Evolutionary conservation across 805 yeast genomes (phyloP).

Genomic region (Teunomyces kruisii): DNA sequence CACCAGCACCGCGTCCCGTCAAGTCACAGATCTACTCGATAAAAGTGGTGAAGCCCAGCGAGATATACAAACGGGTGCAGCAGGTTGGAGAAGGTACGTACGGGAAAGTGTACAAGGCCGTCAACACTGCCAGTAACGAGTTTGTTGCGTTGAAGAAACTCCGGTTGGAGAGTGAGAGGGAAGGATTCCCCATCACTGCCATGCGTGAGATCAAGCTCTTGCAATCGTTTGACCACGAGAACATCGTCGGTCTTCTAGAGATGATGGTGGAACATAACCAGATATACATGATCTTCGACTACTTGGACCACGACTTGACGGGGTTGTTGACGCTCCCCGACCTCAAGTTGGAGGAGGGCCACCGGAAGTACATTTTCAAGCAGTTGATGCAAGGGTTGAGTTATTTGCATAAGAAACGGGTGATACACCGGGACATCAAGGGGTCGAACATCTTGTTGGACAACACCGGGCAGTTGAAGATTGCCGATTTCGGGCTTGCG

Average conservation of each 20-base stretch:
- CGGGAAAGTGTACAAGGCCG: slow-evolving; percentile 92
- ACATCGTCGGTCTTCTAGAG: slow-evolving; percentile 79
- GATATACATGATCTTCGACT: slow-evolving; percentile 88
- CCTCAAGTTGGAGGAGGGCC: slow-evolving; percentile 58
- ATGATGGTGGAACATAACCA: slow-evolving; percentile 81
- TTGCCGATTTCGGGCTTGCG: slow-evolving; percentile 84
- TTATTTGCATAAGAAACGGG: slow-evolving; percentile 65
- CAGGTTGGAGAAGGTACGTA: slow-evolving; percentile 99
- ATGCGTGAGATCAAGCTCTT: slow-evolving; percentile 84
- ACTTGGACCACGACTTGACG: slow-evolving; percentile 89
- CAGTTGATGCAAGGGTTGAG: slow-evolving; percentile 69
- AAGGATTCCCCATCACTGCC: slow-evolving; percentile 96
- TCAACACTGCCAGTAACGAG: slow-evolving; percentile 63
- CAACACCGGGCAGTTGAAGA: slow-evolving; percentile 59
- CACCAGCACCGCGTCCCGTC: not conserved
- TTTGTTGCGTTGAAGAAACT: slow-evolving; percentile 85
- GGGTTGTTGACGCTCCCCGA: slow-evolving; percentile 81
- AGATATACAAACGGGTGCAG: slow-evolving; percentile 63
- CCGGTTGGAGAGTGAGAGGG: slow-evolving; percentile 82
- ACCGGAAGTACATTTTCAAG: slow-evolving; percentile 62
- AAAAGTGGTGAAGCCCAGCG: slow-evolving; percentile 25
- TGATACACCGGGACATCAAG: slow-evolving; percentile 79
- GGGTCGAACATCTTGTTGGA: slow-evolving; percentile 75
- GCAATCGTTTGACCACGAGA: slow-evolving; percentile 78
- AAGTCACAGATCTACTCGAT: slow-evolving; percentile 33